phyloP scores from a whole-genome alignment of 495 filamentous ascomycete species.

The Niebla homalea region DNA sequence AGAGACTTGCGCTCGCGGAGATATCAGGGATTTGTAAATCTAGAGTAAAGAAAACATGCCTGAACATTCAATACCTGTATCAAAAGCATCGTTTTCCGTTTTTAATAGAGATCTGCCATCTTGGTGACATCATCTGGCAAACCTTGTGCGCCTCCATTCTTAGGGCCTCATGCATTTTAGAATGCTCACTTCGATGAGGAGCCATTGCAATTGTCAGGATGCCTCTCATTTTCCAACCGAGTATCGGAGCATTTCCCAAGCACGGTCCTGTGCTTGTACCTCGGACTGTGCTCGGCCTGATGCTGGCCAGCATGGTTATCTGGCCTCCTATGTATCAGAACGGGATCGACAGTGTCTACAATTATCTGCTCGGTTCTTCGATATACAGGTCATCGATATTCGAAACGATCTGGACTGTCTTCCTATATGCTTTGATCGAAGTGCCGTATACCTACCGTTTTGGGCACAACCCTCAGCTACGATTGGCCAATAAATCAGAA shows the following conservation, averaged over 20 bases:
- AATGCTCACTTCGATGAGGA: neutral
- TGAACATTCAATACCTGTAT: no score
- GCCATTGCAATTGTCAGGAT: neutral
- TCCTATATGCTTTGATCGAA: conserved; percentile 22
- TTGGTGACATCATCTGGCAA: neutral
- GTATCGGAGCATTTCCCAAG: neutral
- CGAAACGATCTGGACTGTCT: conserved; percentile 22
- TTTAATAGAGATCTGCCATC: no score
- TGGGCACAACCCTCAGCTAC: conserved; percentile 15
- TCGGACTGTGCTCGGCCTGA: neutral
- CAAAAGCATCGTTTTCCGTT: no score
- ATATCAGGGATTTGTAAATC: no score
- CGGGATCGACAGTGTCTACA: conserved; percentile 11
- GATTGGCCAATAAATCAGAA: conserved; percentile 9
- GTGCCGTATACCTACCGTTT: conserved; percentile 13
- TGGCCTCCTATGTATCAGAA: conserved; percentile 17
- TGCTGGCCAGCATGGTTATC: conserved; percentile 3
- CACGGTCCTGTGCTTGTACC: neutral
- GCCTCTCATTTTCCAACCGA: neutral
- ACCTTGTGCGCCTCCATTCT: neutral
- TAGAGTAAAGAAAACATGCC: no score
- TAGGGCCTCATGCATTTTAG: neutral
- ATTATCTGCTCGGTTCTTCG: conserved; percentile 7
- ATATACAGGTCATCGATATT: conserved; percentile 20
- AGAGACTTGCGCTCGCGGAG: no score